A percentile compares a stretch with the other conserved stretches of the same genome.
These are phyloP conservation scores for Sphaerulina vaccinii DNA, from an alignment of 2,329 filamentous ascomycete species.

Conservation along the genomic window DNA sequence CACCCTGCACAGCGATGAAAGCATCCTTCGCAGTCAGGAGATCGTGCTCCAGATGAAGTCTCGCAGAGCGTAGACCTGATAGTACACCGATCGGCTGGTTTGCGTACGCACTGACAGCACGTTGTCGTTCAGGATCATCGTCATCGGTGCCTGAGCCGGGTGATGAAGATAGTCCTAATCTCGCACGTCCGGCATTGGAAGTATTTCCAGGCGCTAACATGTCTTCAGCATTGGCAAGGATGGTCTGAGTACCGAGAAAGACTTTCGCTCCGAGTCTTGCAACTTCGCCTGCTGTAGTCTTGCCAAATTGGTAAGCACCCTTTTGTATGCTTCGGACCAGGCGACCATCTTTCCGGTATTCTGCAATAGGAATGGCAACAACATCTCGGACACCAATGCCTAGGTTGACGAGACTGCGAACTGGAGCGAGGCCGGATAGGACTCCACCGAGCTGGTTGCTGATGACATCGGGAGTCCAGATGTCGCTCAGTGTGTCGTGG, in stretches of 20 bases:
- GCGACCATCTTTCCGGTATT: slow-evolving; percentile 91
- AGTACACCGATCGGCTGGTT: slow-evolving; percentile 89
- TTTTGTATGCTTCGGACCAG: slow-evolving; percentile 90
- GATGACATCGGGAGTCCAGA: slow-evolving; percentile 94
- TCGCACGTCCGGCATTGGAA: slow-evolving; percentile 21
- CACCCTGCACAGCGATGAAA: slow-evolving; percentile 89
- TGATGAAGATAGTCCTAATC: slow-evolving; percentile 22
- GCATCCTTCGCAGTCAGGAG: slow-evolving; percentile 84
- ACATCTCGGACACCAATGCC: slow-evolving; percentile 83
- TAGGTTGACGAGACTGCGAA: slow-evolving; percentile 89
- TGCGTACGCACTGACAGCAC: slow-evolving; percentile 86
- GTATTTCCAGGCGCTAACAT: slow-evolving; percentile 55
- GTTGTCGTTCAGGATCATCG: slow-evolving; percentile 66
- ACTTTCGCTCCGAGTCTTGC: slow-evolving; percentile 92
- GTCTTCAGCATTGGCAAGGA: slow-evolving; percentile 83
- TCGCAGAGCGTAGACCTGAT: slow-evolving; percentile 80
- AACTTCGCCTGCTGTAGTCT: slow-evolving; percentile 90
- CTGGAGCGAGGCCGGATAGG: slow-evolving; percentile 81
- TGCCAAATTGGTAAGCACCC: slow-evolving; percentile 84
- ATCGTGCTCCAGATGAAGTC: slow-evolving; percentile 78
- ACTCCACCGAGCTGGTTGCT: slow-evolving; percentile 85
- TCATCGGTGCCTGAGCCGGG: slow-evolving; percentile 57
- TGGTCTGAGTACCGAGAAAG: slow-evolving; percentile 91
- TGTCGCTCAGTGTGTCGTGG: slow-evolving; percentile 85
- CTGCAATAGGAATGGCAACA: slow-evolving; percentile 82